These are phyloP conservation scores for Ogataea polymorpha DNA, from an alignment of 805 yeast genomes.

Conservation along the genomic window DNA sequence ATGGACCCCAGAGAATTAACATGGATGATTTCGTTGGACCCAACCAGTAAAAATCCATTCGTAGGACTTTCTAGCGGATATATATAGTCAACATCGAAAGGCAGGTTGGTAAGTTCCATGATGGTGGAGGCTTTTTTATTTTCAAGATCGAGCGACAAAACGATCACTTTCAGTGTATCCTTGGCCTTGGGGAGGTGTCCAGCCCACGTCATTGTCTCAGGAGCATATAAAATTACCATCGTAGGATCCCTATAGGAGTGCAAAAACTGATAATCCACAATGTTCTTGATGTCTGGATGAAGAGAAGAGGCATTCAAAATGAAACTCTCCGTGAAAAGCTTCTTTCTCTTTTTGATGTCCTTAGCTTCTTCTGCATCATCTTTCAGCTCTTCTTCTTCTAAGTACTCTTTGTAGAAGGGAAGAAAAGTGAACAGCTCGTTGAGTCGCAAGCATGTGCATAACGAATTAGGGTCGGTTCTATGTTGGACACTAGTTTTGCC, in stretches of 20 bases:
- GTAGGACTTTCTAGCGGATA: constrained; percentile 63
- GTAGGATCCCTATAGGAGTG: constrained; percentile 82
- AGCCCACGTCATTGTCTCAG: constrained; percentile 60
- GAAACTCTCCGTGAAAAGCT: constrained; percentile 51
- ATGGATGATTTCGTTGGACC: constrained; percentile 74
- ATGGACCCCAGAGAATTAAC: constrained; percentile 74
- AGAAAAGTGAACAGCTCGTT: constrained; percentile 70
- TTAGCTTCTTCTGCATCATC: constrained; percentile 30
- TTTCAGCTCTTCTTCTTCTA: constrained; percentile 36
- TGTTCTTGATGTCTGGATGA: constrained; percentile 53
- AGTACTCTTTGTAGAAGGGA: constrained; percentile 52
- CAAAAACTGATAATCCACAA: constrained; percentile 70
- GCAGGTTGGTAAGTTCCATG: constrained; percentile 59
- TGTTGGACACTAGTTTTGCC: constrained; percentile 41
- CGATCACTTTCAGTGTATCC: constrained; percentile 61
- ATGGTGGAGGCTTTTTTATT: constrained; percentile 63
- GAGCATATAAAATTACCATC: constrained; percentile 32
- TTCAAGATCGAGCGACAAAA: constrained; percentile 63
- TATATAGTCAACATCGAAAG: constrained; percentile 68
- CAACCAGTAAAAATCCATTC: constrained; percentile 66
- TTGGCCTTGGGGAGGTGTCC: constrained; percentile 60
- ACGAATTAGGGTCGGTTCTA: constrained; percentile 58
- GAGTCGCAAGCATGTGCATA: constrained; percentile 56
- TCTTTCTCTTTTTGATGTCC: constrained; percentile 15
- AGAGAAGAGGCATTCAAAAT: constrained; percentile 56